These are phyloP conservation scores for Clavispora vitiphila DNA, from an alignment of 805 yeast genomes.

Conservation along the genomic window DNA sequence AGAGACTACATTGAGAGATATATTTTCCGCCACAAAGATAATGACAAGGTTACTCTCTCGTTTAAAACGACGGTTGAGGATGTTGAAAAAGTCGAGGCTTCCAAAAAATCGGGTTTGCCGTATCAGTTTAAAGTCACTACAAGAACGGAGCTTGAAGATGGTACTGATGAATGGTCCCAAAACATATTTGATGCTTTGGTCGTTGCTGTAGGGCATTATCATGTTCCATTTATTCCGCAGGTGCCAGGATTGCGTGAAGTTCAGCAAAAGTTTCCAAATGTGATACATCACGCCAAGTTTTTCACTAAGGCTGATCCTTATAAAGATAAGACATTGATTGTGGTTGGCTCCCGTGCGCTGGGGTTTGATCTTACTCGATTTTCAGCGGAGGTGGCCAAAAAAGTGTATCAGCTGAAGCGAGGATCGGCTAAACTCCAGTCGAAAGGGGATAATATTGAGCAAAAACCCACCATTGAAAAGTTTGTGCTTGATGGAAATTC, in stretches of 20 bases:
- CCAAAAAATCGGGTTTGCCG: slow-evolving; percentile 3
- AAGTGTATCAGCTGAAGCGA: slow-evolving; percentile 29
- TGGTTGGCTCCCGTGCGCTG: slow-evolving; percentile 25
- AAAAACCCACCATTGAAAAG: slow-evolving; percentile 22
- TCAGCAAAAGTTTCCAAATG: slow-evolving; percentile 21
- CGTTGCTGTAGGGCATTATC: slow-evolving; percentile 46
- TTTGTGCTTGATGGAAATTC: slow-evolving; percentile 24
- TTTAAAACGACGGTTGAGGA: slow-evolving; percentile 36
- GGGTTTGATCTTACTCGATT: slow-evolving; percentile 27
- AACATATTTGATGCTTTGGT: slow-evolving; percentile 33
- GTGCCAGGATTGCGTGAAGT: slow-evolving; percentile 38
- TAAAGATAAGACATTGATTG: slow-evolving; percentile 19
- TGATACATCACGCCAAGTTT: slow-evolving; percentile 43
- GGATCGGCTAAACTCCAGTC: slow-evolving; percentile 1
- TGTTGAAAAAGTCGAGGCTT: slow-evolving; percentile 19
- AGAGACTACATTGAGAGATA: slow-evolving; percentile 25
- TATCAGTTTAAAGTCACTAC: slow-evolving; percentile 26
- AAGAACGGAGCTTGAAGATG: slow-evolving; percentile 19
- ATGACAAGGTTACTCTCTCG: slow-evolving; percentile 18
- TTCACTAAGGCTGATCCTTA: slow-evolving; percentile 28
- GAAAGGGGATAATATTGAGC: slow-evolving; percentile 12
- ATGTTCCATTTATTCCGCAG: slow-evolving; percentile 41
- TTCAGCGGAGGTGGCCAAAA: slow-evolving; percentile 17
- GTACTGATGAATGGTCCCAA: slow-evolving; percentile 33
- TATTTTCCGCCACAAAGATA: slow-evolving; percentile 16